A percentile compares a stretch with the other conserved stretches of the same genome.
Evolutionary conservation across 2,329 filamentous ascomycete species (phyloP).

Genomic region (Claviceps sp.): DNA sequence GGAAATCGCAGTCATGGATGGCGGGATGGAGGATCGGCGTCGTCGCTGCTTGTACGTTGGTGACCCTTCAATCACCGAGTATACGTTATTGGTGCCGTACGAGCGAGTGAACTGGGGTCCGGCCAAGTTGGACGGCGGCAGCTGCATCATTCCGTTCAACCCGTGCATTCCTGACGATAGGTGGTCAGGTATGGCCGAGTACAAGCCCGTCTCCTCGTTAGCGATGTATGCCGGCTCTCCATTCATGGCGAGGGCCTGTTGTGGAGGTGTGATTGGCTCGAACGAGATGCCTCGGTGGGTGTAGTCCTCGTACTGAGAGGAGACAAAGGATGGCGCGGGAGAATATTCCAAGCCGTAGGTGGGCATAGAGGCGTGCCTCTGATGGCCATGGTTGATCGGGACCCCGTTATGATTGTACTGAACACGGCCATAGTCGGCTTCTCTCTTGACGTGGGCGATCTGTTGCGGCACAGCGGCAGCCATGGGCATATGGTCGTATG

Average conservation of each 20-base stretch:
- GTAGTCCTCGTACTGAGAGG: constrained; percentile 97
- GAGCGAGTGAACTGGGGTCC: constrained; percentile 67
- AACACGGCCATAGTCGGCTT: constrained; percentile 67
- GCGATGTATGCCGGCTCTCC: constrained; percentile 93
- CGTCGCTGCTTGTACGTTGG: constrained; percentile 97
- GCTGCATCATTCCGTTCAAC: constrained; percentile 80
- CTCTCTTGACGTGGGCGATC: constrained; percentile 62
- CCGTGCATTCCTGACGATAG: constrained; percentile 52
- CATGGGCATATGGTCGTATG: constrained; percentile 59
- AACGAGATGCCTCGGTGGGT: constrained; percentile 92
- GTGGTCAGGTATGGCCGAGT: constrained; percentile 88
- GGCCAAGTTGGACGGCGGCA: constrained; percentile 73
- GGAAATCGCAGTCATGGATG: constrained; percentile 56
- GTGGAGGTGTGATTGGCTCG: constrained; percentile 91
- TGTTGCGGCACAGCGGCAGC: constrained; percentile 55
- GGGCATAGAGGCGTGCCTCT: constrained; percentile 96
- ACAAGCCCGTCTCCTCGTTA: constrained; percentile 92
- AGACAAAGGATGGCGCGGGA: constrained; percentile 91
- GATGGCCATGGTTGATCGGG: constrained; percentile 68
- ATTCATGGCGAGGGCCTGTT: constrained; percentile 69
- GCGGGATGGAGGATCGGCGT: constrained; percentile 83
- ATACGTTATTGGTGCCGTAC: constrained; percentile 65
- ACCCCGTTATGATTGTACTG: constrained; percentile 91
- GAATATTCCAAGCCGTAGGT: constrained; percentile 93
- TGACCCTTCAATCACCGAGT: constrained; percentile 93